These are phyloP conservation scores for Magnusiomyces fungicola DNA, from an alignment of 1,139 yeast species.

Conservation along the genomic window DNA sequence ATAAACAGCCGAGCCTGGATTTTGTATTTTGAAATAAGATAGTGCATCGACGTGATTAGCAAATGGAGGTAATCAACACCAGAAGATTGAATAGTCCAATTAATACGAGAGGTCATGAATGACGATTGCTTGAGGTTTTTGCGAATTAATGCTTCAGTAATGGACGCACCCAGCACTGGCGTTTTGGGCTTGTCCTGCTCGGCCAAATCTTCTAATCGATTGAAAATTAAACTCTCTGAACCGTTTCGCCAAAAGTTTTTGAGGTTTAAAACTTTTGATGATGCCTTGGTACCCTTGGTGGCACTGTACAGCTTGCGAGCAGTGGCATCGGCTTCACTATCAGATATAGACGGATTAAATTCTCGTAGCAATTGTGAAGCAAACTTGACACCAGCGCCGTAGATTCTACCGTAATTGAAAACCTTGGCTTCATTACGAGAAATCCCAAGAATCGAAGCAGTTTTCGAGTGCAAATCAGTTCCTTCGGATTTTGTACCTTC, in stretches of 20 bases:
- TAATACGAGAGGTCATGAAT: constrained; percentile 83
- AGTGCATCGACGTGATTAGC: constrained; percentile 80
- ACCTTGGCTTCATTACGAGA: constrained; percentile 88
- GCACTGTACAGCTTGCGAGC: constrained; percentile 66
- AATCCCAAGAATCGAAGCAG: constrained; percentile 84
- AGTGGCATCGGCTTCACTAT: constrained; percentile 55
- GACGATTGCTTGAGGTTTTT: constrained; percentile 53
- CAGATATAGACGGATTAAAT: constrained; percentile 67
- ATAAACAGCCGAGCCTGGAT: constrained; percentile 75
- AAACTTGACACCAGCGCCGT: constrained; percentile 93
- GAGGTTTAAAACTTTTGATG: constrained; percentile 18
- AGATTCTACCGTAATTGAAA: constrained; percentile 93
- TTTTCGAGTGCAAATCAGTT: constrained; percentile 91
- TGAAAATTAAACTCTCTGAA: constrained; percentile 86
- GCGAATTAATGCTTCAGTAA: constrained; percentile 73
- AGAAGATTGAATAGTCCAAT: constrained; percentile 97
- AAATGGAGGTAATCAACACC: constrained; percentile 95
- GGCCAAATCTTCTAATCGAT: constrained; percentile 81
- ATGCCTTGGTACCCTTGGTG: constrained; percentile 65
- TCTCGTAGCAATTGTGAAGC: constrained; percentile 76
- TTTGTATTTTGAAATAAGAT: constrained; percentile 53
- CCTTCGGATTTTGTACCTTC: constrained; percentile 91
- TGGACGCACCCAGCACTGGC: constrained; percentile 89
- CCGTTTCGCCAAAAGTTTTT: constrained; percentile 74
- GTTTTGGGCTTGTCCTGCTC: constrained; percentile 77